These are phyloP conservation scores for Lactarius sanguifluus DNA, from an alignment of 768 basidiomycete genomes.

Conservation along the genomic window DNA sequence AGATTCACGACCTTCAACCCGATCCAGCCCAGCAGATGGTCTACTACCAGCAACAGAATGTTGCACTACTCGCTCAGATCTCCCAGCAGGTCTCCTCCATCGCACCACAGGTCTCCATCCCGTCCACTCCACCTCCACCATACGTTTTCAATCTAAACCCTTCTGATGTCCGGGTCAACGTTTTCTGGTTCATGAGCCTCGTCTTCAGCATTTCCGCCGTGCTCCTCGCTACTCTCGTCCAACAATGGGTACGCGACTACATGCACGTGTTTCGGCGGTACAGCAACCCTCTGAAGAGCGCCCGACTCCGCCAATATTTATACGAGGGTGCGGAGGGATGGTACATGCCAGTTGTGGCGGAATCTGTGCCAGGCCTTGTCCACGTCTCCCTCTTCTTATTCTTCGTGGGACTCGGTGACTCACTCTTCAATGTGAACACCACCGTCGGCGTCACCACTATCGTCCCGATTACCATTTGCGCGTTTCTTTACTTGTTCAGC, in stretches of 20 bases:
- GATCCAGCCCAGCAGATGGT: too few relatives aligned
- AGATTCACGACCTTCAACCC: too few relatives aligned
- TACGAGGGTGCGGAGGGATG: slow-evolving; percentile 43
- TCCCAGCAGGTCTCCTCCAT: too few relatives aligned
- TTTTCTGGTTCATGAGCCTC: too few relatives aligned
- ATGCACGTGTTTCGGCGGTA: slow-evolving; percentile 33
- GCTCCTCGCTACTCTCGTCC: too few relatives aligned
- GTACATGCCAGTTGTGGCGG: slow-evolving; percentile 42
- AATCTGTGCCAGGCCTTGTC: slow-evolving; percentile 46
- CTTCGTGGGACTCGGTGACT: slow-evolving; percentile 48
- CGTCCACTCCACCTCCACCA: too few relatives aligned
- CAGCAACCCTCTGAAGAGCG: slow-evolving; percentile 36
- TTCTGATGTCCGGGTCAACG: too few relatives aligned
- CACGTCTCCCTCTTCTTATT: slow-evolving; percentile 51
- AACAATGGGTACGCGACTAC: slow-evolving; percentile 35
- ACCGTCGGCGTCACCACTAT: slow-evolving; percentile 14
- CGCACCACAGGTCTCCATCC: too few relatives aligned
- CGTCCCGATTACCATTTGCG: slow-evolving; percentile 15
- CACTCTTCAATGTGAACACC: slow-evolving; percentile 37
- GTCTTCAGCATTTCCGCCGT: too few relatives aligned
- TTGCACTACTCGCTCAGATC: too few relatives aligned
- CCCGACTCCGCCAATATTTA: slow-evolving; percentile 42
- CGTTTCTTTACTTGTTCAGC: slow-evolving; percentile 18
- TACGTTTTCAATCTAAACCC: too few relatives aligned
- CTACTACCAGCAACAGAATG: too few relatives aligned